Evolutionary conservation across 2,329 filamentous ascomycete genomes (phyloP), one percentile per base, ranked within the genome.

Genomic region (Sporothrix curviconia): DNA sequence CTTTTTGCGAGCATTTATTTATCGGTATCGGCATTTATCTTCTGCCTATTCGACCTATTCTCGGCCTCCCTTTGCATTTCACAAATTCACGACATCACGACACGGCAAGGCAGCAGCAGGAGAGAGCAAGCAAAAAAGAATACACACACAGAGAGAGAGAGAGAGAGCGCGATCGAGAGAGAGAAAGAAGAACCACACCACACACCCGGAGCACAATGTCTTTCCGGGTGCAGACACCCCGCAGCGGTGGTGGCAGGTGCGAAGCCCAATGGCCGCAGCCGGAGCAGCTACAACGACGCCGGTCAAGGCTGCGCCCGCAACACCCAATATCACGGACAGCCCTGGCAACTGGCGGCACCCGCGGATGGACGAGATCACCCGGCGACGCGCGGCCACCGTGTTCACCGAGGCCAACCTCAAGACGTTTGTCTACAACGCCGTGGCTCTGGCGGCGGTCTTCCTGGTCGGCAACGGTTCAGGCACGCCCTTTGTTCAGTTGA

Each of bases 291-390:
- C 6, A 17, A 24, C 32, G 11, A 40, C 55, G 32, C 44, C 57
- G 28, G 12, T 49, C 11, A 52, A 22, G 51, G 30, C 22, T 19
- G 49, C 50, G 3, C 46, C 59, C 7, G 22, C 46, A 11, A 55
- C 55, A 7, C 62, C 71, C 1, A 61, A 67, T 22, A 62, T 64
- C 42, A 67, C 71, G 28, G 81, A 83, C 55, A 83, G 80, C 65
- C 81, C 89, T 7, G 92, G 92, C 56, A 90, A 86, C 68, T 99
- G 94, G 92, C 83, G 85, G 67, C 94, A 99, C 70, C 94, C 94
- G 34, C 85, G 87, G 62, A 80, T 96, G 63, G 81, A 90, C 66
- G 92, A 97, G 72, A 95, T 99, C 68, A 84, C 88, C 15, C 81
- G 82, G 61, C 85, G 94, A 53, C 89, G 91, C 68, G 86, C 89